Evolutionary conservation across 139 green algal genomes (phyloP), one percentile per base, ranked within the genome.

Genomic region (Gonium pectorale): DNA sequence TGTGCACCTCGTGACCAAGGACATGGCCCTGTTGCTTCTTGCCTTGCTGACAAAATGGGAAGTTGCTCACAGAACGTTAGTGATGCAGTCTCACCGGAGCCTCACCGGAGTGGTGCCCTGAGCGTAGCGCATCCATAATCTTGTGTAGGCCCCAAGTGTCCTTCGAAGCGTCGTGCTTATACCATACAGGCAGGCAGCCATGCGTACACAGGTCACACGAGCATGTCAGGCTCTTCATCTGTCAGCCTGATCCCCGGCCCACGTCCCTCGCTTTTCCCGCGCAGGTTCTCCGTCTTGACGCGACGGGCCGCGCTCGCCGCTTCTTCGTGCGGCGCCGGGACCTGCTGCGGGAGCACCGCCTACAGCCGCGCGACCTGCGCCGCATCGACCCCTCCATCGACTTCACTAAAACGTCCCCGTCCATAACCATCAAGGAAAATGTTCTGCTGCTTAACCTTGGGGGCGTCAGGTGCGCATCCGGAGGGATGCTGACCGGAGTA

Each of bases 291-390:
- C 88, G 93, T 8, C 72, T 98, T 5, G 92, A 96, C 70, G 75
- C 75, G 24, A 85, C 71, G 0, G 95, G 92, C 29, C 87, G 88
- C 29, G 91, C 89, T 35, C 91, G 94, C 5, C 90, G 89, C 26
- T 88, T 97, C 41, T 96, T 93, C 77, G 92, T 97, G 41, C 79
- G 88, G 83, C 91, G 96, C 4, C 88, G 97, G 13, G 95, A 98
- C 86, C 83, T 99, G 73, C 91, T 99, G 27, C 83, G 95, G 0
- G 89, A 93, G 38, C 90, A 98, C 88, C 67, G 89, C 11, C 86
- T 99, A 87, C 93, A 96, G 92, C 97, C 96, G 37, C 95, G 97
- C 13, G 97, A 99, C 84, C 81, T 99, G 69, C 90, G 97, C 21
- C 92, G 96, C 38, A 96, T 99, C 46, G 97, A 99, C 87, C 96